phyloP scores from a whole-genome alignment of 441 rosid genomes.

The California macrophylla region DNA sequence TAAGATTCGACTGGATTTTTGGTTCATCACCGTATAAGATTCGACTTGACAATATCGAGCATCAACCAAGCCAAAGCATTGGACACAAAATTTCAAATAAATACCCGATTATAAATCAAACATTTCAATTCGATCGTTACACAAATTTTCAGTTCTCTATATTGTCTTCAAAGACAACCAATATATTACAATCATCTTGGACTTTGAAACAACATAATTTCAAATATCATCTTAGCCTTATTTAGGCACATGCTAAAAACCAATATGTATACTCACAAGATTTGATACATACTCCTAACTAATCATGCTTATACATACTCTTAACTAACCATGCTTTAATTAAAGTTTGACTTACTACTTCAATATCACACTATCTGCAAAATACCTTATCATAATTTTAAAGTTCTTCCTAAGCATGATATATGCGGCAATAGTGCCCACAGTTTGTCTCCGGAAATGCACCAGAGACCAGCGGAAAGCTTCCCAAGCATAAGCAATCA shows the following conservation, averaged over 20 bases:
- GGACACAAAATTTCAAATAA: too few species aligned
- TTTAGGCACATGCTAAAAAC: not conserved
- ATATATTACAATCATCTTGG: not conserved
- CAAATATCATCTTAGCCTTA: not conserved
- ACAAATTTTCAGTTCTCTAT: not conserved
- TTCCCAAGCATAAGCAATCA: conserved; percentile 71
- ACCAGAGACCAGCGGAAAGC: conserved; percentile 58
- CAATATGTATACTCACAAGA: not conserved
- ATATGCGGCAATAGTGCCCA: conserved; percentile 78
- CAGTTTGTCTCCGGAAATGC: conserved; percentile 65
- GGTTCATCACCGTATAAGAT: too few species aligned
- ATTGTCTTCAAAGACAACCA: not conserved
- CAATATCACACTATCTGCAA: not conserved
- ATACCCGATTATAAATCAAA: not conserved
- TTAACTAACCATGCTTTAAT: not conserved
- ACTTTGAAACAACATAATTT: not conserved
- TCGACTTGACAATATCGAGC: too few species aligned
- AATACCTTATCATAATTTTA: conserved; percentile 83
- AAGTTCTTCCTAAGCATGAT: conserved; percentile 51
- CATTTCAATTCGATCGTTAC: not conserved
- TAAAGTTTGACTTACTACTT: not conserved
- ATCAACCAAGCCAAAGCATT: too few species aligned
- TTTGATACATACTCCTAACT: not conserved
- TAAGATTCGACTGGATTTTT: too few species aligned
- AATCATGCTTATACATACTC: not conserved